A percentile compares a stretch with the other conserved stretches of the same genome.
Conservation (phyloP, 148 eudicot genomes). For the Arctostaphylos glauca region DNA sequence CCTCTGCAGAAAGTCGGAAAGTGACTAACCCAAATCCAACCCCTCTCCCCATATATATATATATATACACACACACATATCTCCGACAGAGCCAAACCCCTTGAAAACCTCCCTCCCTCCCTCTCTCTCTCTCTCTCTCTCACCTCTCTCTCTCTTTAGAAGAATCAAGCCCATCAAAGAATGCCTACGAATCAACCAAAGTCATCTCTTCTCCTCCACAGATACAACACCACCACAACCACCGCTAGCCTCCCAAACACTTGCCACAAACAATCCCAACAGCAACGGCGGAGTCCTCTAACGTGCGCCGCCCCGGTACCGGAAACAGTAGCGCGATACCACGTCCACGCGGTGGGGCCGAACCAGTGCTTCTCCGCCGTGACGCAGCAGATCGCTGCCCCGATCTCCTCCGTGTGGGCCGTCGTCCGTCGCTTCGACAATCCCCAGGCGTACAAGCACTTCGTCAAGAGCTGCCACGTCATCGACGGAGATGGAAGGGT, state of each 20-base stretch:
- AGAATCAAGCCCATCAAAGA: not conserved
- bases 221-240: not conserved
- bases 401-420: slow-evolving; percentile 60
- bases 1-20: not conserved
- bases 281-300: not conserved
- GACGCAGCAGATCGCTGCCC: slow-evolving; percentile 58
- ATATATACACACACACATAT: not conserved
- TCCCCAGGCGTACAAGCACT: slow-evolving; percentile 77
- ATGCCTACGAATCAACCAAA: slow-evolving; percentile 5
- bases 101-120: not conserved
- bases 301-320: slow-evolving; percentile 32
- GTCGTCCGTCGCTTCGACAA: slow-evolving; percentile 81
- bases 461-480: slow-evolving; percentile 75
- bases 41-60: not conserved
- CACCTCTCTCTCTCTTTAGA: not conserved
- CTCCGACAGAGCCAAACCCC: not conserved
- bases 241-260: not conserved
- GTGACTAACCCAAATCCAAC: not conserved
- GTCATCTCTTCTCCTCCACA: not conserved
- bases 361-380: slow-evolving; percentile 72
- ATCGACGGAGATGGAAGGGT: slow-evolving; percentile 54
- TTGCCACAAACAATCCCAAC: slow-evolving; percentile 19
- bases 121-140: slow-evolving; percentile 4
- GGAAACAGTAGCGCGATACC: slow-evolving; percentile 48
- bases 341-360: slow-evolving; percentile 47